These are phyloP conservation scores for Arabis alpina DNA, from an alignment of 345 rosid species.

Conservation along the genomic window DNA sequence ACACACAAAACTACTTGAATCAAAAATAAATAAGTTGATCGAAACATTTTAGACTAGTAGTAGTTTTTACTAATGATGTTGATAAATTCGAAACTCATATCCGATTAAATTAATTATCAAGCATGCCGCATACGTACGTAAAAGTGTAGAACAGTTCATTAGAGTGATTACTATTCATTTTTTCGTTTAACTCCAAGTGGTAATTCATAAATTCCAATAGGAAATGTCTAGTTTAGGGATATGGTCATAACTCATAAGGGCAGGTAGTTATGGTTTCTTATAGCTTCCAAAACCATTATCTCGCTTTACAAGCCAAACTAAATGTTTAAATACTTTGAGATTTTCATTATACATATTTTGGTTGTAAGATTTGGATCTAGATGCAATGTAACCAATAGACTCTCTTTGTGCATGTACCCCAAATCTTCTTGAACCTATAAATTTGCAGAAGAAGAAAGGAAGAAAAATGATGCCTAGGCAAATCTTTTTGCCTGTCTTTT, in stretches of 20 bases:
- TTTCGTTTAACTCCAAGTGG: too few species aligned
- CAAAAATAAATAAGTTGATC: too few species aligned
- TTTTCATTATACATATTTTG: constrained; percentile 4
- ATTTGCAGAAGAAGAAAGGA: constrained; percentile 19
- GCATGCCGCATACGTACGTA: too few species aligned
- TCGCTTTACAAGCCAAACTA: neutral
- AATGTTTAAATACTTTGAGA: neutral
- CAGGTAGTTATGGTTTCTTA: neutral
- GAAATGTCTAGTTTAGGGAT: neutral
- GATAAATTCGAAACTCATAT: too few species aligned
- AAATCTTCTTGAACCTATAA: constrained; percentile 32
- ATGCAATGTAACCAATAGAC: constrained; percentile 34
- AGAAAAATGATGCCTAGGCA: constrained; percentile 45
- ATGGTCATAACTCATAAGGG: neutral
- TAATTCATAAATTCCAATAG: too few species aligned
- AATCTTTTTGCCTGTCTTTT: constrained; percentile 41
- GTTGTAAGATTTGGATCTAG: constrained; percentile 27
- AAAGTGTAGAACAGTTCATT: too few species aligned
- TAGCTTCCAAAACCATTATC: neutral
- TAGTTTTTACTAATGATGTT: too few species aligned
- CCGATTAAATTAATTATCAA: too few species aligned
- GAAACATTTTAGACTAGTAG: too few species aligned
- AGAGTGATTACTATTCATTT: too few species aligned
- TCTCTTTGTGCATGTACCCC: constrained; percentile 15
- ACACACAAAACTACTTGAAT: too few species aligned